Evolutionary conservation across 2,329 filamentous ascomycete genomes (phyloP).

Genomic region (Nigrospora oryzae): DNA sequence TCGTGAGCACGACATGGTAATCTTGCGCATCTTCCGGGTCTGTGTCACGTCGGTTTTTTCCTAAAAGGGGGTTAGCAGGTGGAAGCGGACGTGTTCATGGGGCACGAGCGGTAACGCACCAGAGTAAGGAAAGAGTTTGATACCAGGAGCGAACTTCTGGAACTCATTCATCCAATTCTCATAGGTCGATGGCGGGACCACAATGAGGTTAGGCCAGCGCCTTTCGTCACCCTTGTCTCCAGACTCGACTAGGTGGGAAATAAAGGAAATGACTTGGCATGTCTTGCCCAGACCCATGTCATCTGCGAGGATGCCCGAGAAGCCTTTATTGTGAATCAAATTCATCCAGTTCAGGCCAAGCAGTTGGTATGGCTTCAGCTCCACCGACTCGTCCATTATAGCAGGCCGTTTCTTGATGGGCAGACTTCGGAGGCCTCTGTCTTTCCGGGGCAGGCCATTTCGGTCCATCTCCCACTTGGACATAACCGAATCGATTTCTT

Average conservation of each 20-base stretch:
- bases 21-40: constrained; percentile 55
- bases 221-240: constrained; percentile 15
- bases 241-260: constrained; percentile 72
- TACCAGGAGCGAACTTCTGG: constrained; percentile 68
- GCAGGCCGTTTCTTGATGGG: constrained; percentile 57
- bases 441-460: constrained; percentile 24
- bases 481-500: constrained; percentile 15
- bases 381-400: constrained; percentile 66
- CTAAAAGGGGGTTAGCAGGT: constrained; percentile 42
- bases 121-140: constrained; percentile 64
- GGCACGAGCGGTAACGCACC: neutral
- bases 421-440: constrained; percentile 20
- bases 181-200: constrained; percentile 87
- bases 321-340: constrained; percentile 67
- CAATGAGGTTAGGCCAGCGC: constrained; percentile 65
- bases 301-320: constrained; percentile 89
- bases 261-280: constrained; percentile 87
- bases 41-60: constrained; percentile 54
- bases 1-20: constrained; percentile 55
- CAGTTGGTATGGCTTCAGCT: constrained; percentile 88
- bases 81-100: too few species aligned
- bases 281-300: constrained; percentile 98
- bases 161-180: constrained; percentile 97
- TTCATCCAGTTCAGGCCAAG: constrained; percentile 93
- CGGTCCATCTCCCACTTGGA: constrained; percentile 18